Evolutionary conservation across 805 yeast genomes (phyloP), one percentile per base, ranked within the genome.

Genomic region (Schizosaccharomyces pombe): DNA sequence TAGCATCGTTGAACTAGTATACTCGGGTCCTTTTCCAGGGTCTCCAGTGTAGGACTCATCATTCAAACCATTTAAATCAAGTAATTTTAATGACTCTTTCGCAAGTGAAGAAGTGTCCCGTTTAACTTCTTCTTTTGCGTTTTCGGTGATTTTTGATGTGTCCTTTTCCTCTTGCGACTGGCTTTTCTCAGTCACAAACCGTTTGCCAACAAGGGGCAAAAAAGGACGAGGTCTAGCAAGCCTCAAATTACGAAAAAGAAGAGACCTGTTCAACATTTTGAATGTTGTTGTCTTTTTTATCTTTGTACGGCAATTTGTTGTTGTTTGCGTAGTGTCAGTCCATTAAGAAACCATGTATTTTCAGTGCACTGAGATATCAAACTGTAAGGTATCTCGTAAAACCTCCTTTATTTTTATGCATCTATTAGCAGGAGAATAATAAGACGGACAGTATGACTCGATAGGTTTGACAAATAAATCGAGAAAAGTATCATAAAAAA

Each of bases 1-100:
- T 63, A 76, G 73, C 66, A 84, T 94, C 30, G 82, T 74, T 4
- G 87, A 75, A 1, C 87, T 57, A 5, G 47, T 78, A 31, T 57
- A 57, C 5, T 53, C 39, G 22, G 49, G 49, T 22, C 49, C 49
- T 11, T 43, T 43, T 9, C 26, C 49, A 8, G 30, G 14, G 26
- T 24, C 26, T 8, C 30, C 49, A 12, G 11, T n/a, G 26, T 43
- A 43, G 14, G 30, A n/a, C 14, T 43, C 49, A 6, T 19, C 30
- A 43, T 8, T 19, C 9, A 22, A 2, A 8, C 43, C 43, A 37
- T 37, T 37, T 24, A 37, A 37, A 2, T 37, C 43, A 22, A 43
- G 49, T 19, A 26, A 22, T 22, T 32, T 14, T 8, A 32, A 14
- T 9, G 37, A 32, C 37, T 43, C 49, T 22, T 43, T 6, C n/a